phyloP scores from a whole-genome alignment of 306 rosid species.

The Luffa acutangula region DNA sequence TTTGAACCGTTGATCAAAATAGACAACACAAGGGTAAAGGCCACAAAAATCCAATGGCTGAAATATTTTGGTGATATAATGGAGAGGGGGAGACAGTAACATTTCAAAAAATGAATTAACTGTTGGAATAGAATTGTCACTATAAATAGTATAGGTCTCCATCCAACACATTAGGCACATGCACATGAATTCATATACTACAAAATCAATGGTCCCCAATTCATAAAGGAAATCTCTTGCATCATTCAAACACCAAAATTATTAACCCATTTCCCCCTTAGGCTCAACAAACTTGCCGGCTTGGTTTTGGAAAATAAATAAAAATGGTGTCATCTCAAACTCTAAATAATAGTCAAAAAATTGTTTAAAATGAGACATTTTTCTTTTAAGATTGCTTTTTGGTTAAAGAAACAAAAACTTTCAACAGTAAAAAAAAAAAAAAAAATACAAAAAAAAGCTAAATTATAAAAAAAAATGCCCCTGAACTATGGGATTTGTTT shows the following conservation, averaged over 20 bases:
- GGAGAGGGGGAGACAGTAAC: not conserved
- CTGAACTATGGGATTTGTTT: no score
- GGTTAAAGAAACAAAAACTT: not conserved
- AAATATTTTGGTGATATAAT: not conserved
- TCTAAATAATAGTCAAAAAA: not conserved
- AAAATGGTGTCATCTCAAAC: not conserved
- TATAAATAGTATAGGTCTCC: not conserved
- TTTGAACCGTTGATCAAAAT: not conserved
- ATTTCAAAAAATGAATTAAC: not conserved
- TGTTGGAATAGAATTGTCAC: not conserved
- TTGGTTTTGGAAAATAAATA: not conserved
- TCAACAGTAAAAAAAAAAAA: not conserved
- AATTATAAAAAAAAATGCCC: no score
- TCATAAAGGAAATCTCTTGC: not conserved
- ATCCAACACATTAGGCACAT: constrained; percentile 1
- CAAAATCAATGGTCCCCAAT: constrained; percentile 3
- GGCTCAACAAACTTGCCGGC: constrained; percentile 1
- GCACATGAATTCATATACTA: not conserved
- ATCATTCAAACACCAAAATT: not conserved
- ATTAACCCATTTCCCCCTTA: not conserved
- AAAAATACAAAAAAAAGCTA: no score
- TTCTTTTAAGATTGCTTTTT: not conserved
- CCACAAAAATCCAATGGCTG: not conserved
- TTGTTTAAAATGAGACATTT: not conserved
- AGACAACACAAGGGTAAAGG: not conserved